phyloP scores from a whole-genome alignment of 192 early-diverging fungal species.

The Backusella tuberculispora region DNA sequence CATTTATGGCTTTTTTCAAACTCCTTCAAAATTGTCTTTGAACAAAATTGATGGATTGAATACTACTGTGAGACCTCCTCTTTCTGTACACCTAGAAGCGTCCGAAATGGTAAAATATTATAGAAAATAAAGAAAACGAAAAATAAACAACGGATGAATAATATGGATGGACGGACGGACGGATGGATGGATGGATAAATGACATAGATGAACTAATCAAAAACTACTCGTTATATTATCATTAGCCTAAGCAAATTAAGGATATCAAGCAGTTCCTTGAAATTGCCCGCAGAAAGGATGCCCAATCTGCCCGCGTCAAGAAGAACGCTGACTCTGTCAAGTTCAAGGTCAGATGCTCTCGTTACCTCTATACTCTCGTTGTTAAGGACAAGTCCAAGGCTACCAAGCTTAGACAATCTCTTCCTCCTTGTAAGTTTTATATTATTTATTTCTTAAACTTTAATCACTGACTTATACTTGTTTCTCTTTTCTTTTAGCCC shows the following conservation, averaged over 20 bases:
- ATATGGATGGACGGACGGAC: not conserved
- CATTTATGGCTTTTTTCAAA: not conserved
- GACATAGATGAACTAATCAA: not conserved
- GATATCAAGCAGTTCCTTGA: constrained; percentile 99
- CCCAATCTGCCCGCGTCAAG: constrained; percentile 94
- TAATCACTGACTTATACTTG: not conserved
- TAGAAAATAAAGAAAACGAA: not conserved
- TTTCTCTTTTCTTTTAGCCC: constrained; percentile 26
- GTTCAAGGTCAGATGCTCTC: constrained; percentile 99
- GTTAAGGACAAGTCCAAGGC: constrained; percentile 95
- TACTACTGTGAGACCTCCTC: not conserved
- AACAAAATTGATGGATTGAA: constrained; percentile 7
- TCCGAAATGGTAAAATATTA: not conserved
- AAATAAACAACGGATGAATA: not conserved
- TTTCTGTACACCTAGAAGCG: constrained; percentile 14
- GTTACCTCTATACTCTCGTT: constrained; percentile 97
- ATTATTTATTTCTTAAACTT: not conserved
- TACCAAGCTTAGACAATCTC: constrained; percentile 93
- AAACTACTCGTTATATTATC: not conserved
- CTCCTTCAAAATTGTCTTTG: not conserved
- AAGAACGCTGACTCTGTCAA: constrained; percentile 92
- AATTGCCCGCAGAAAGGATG: constrained; percentile 96
- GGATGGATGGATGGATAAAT: not conserved
- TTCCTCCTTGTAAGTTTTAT: constrained; percentile 81
- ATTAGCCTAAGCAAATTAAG: constrained; percentile 93